Evolutionary conservation across 2,329 filamentous ascomycete genomes (phyloP).

Genomic region (Capronia epimyces): DNA sequence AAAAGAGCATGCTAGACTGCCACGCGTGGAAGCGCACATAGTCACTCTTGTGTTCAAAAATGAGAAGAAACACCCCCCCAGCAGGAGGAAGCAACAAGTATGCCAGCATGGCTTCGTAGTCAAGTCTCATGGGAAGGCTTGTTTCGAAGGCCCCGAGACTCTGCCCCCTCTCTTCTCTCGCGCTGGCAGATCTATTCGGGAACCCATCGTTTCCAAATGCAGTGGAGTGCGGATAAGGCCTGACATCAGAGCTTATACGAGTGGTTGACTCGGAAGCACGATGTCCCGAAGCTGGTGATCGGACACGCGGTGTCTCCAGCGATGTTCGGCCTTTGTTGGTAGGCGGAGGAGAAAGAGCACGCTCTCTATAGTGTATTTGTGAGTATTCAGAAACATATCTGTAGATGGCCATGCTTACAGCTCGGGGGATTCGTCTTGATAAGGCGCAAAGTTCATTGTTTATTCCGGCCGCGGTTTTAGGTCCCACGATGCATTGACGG

Average conservation of each 20-base stretch:
- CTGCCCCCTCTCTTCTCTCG: slow-evolving; percentile 48
- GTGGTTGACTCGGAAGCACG: slow-evolving; percentile 42
- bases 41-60: slow-evolving; percentile 90
- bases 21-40: slow-evolving; percentile 97
- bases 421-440: slow-evolving; percentile 89
- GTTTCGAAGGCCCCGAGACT: slow-evolving; percentile 80
- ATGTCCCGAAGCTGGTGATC: slow-evolving; percentile 46
- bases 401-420: slow-evolving; percentile 29
- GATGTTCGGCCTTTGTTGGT: slow-evolving; percentile 35
- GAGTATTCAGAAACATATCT: background rate
- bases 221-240: slow-evolving; percentile 38
- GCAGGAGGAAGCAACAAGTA: slow-evolving; percentile 81
- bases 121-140: slow-evolving; percentile 75
- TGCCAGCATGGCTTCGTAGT: slow-evolving; percentile 84
- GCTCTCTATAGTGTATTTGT: slow-evolving; percentile 47
- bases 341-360: slow-evolving; percentile 69
- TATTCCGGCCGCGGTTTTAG: no score
- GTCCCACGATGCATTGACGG: slow-evolving; percentile 2
- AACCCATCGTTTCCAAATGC: slow-evolving; percentile 33
- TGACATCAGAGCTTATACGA: slow-evolving; percentile 40
- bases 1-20: slow-evolving; percentile 83
- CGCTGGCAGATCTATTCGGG: slow-evolving; percentile 33
- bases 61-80: slow-evolving; percentile 74
- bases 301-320: slow-evolving; percentile 50
- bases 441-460: slow-evolving; percentile 92